phyloP scores from a whole-genome alignment of 148 eudicot species.

The Rhododendron griersonianum region DNA sequence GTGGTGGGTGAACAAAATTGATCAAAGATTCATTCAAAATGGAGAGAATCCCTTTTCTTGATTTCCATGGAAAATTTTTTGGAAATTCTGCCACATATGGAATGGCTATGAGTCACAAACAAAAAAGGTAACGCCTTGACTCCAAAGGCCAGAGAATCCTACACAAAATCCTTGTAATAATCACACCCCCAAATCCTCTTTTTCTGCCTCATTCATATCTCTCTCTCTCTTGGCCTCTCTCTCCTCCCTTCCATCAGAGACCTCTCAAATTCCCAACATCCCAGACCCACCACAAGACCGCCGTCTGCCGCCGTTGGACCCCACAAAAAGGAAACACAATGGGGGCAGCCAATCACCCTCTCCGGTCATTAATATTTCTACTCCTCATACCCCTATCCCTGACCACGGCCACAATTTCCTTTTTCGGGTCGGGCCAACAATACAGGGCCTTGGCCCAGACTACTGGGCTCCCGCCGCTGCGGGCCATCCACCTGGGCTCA shows the following conservation, averaged over 20 bases:
- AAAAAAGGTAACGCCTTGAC: background rate
- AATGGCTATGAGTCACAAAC: background rate
- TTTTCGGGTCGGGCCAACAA: slow-evolving; percentile 34
- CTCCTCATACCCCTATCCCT: slow-evolving; percentile 33
- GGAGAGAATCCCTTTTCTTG: background rate
- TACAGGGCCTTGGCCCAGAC: slow-evolving; percentile 27
- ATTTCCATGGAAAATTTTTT: background rate
- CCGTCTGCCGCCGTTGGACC: background rate
- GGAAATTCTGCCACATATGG: background rate
- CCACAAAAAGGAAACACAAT: slow-evolving; percentile 1
- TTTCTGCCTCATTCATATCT: background rate
- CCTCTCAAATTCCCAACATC: background rate
- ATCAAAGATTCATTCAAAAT: background rate
- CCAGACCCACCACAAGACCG: background rate
- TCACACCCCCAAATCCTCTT: background rate
- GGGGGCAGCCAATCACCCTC: slow-evolving; percentile 44
- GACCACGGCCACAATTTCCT: slow-evolving; percentile 25
- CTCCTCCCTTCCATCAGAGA: background rate
- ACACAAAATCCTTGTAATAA: background rate
- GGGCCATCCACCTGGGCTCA: slow-evolving; percentile 55
- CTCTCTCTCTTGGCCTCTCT: background rate
- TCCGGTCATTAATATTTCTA: slow-evolving; percentile 45
- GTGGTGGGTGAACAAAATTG: background rate
- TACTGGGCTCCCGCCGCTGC: slow-evolving; percentile 51
- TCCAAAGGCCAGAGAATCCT: background rate